Conservation (phyloP, 2,329 filamentous ascomycete genomes). For the Golovinomyces cichoracearum region DNA sequence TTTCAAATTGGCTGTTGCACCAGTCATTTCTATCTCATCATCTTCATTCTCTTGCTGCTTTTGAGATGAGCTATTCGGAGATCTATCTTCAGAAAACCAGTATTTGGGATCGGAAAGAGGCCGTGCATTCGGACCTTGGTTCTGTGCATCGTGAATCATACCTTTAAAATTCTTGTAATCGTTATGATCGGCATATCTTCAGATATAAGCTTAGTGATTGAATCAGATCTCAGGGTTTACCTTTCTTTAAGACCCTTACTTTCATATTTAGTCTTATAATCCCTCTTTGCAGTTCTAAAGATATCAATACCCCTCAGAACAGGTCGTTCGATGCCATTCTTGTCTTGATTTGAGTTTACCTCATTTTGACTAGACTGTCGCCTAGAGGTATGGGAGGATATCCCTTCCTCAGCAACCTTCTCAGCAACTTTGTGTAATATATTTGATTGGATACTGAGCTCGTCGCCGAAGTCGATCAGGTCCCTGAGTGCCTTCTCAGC, state of each 20-base stretch:
- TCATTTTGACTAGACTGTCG: constrained; percentile 7
- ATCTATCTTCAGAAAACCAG: constrained; percentile 28
- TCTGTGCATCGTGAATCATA: constrained; percentile 32
- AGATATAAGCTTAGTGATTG: constrained; percentile 1
- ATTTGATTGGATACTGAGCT: constrained; percentile 15
- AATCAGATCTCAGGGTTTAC: constrained; percentile 12
- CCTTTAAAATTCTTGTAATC: constrained; percentile 34
- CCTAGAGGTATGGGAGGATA: constrained; percentile 13
- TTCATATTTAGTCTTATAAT: constrained; percentile 16
- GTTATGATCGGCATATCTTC: constrained; percentile 31
- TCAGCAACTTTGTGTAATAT: constrained; percentile 15
- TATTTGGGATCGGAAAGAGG: constrained; percentile 28
- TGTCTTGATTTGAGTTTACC: constrained; percentile 16
- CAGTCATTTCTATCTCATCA: constrained; percentile 41
- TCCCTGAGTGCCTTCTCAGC: constrained; percentile 32
- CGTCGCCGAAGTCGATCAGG: constrained; percentile 29
- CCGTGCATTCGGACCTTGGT: constrained; percentile 25
- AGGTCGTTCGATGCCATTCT: constrained; percentile 12
- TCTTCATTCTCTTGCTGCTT: constrained; percentile 16
- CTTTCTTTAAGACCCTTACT: constrained; percentile 18
- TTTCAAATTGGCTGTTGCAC: constrained; percentile 36
- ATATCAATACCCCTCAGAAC: constrained; percentile 16
- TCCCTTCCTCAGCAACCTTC: constrained; percentile 2
- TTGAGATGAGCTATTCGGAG: constrained; percentile 4
- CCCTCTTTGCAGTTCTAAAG: constrained; percentile 16